Conservation (phyloP, 2,329 filamentous ascomycete genomes). For the Diplocarpon rosae region DNA sequence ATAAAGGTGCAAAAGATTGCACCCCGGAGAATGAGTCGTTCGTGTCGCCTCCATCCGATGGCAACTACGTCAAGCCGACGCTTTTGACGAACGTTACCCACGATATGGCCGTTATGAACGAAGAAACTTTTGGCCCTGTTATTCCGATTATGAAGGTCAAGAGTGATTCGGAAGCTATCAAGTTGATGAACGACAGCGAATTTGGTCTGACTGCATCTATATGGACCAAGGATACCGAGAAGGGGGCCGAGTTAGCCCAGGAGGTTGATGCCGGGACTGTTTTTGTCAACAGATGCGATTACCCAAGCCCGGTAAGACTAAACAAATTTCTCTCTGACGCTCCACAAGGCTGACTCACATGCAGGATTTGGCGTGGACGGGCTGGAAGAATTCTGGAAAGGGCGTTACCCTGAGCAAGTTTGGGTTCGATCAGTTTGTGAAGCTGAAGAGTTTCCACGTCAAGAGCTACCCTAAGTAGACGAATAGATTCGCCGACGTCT, state of each 20-base stretch:
- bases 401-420: slow-evolving; percentile 82
- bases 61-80: slow-evolving; percentile 83
- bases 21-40: slow-evolving; percentile 79
- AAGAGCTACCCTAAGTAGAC: slow-evolving; percentile 59
- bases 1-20: slow-evolving; percentile 71
- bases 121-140: slow-evolving; percentile 91
- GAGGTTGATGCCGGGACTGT: slow-evolving; percentile 86
- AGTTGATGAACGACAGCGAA: slow-evolving; percentile 87
- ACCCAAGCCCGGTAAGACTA: slow-evolving; percentile 72
- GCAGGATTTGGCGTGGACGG: slow-evolving; percentile 89
- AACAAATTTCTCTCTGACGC: background rate
- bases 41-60: slow-evolving; percentile 56
- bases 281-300: slow-evolving; percentile 92
- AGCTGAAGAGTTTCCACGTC: slow-evolving; percentile 90
- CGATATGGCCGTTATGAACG: slow-evolving; percentile 77
- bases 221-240: slow-evolving; percentile 80
- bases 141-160: slow-evolving; percentile 84
- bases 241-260: slow-evolving; percentile 66
- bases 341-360: slow-evolving; percentile 19
- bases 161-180: slow-evolving; percentile 68
- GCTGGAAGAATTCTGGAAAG: slow-evolving; percentile 94
- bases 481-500: slow-evolving; percentile 4
- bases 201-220: slow-evolving; percentile 94
- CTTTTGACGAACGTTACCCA: slow-evolving; percentile 72
- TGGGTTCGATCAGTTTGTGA: slow-evolving; percentile 92